A percentile compares a stretch with the other conserved stretches of the same genome.
phyloP scores from a whole-genome alignment of 306 rosid genomes.

The Begonia loranthoides region DNA sequence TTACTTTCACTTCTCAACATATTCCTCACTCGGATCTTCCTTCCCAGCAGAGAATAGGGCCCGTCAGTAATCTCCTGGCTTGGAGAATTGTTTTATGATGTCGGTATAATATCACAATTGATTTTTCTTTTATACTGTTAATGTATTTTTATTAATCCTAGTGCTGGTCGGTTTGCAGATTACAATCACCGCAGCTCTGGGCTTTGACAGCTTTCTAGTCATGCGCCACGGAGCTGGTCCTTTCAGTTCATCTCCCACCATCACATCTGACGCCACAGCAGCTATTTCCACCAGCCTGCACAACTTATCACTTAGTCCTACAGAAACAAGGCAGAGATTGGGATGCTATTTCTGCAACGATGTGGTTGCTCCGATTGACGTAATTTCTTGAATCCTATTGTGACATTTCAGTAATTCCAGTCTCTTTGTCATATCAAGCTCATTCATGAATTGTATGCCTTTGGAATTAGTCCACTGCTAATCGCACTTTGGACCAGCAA shows the following conservation, averaged over 20 bases:
- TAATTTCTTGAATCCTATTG: slow-evolving; percentile 19
- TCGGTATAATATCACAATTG: too few relatives aligned
- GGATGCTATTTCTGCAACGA: slow-evolving; percentile 97
- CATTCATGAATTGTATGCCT: slow-evolving; percentile 13
- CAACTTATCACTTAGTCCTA: slow-evolving; percentile 21
- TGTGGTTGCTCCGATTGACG: slow-evolving; percentile 95
- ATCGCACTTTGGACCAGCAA: slow-evolving; percentile 96
- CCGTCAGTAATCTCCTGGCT: too few relatives aligned
- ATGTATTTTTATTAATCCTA: too few relatives aligned
- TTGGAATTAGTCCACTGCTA: slow-evolving; percentile 67
- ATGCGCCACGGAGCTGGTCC: slow-evolving; percentile 99
- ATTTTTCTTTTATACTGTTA: too few relatives aligned
- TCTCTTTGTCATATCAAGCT: neutral
- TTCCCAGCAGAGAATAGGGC: too few relatives aligned
- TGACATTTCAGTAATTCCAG: slow-evolving; percentile 8
- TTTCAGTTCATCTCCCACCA: slow-evolving; percentile 22
- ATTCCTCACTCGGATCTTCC: too few relatives aligned
- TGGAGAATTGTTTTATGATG: too few relatives aligned
- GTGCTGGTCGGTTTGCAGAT: slow-evolving; percentile 35
- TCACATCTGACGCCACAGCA: slow-evolving; percentile 22
- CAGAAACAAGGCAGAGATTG: slow-evolving; percentile 43
- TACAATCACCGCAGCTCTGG: slow-evolving; percentile 80
- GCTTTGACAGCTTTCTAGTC: slow-evolving; percentile 94
- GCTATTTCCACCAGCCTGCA: slow-evolving; percentile 26
- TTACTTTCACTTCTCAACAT: too few relatives aligned